Evolutionary conservation across 1,139 yeast species (phyloP), one percentile per base, ranked within the genome.

Genomic region (Candida anutae): DNA sequence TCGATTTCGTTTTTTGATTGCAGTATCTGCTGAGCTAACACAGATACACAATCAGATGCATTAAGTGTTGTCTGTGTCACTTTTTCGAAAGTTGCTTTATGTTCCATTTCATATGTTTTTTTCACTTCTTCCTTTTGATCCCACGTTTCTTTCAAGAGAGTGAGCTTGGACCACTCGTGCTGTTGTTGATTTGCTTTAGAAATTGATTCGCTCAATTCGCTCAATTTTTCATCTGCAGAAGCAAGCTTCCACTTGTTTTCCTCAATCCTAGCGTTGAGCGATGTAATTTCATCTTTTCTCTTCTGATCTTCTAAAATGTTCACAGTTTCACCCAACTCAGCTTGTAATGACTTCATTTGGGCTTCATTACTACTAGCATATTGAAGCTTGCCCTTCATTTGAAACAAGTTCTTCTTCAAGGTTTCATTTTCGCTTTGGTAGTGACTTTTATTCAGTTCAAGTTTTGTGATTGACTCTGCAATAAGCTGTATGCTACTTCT

Each of bases 181-280:
- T n/a, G n/a, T n/a, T n/a, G 49, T 53, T 13, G 76, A 46, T 25
- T 56, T 61, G 4, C 45, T 42, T 23, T 60, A 59, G 4, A 68
- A 46, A 2, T 45, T 42, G 5, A 40, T n/a, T n/a, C n/a, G n/a
- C n/a, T 69, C 14, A 77, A 40, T 1, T 61, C 62, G 9, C 82
- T 93, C 13, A 74, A 43, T 15, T 73, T 72, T 16, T 46, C 51
- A 38, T 80, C 93, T 10, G 74, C 32, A 6, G 50, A 41, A 1
- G 53, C 32, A 5, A 79, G 51, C 22, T 54, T 48, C 28, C 68
- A 69, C 8, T 67, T 58, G 0, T 41, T 36, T 6, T 56, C 52
- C 1, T 78, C 60, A n/a, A 62, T 55, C 5, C 41, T 34, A 5
- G 13, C 15, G 3, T 54, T 60, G 2, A 70, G 37, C 0, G 38